A percentile compares a stretch with the other conserved stretches of the same genome.
phyloP scores from a whole-genome alignment of 495 filamentous ascomycete species.

The Aspergillus avenaceus region DNA sequence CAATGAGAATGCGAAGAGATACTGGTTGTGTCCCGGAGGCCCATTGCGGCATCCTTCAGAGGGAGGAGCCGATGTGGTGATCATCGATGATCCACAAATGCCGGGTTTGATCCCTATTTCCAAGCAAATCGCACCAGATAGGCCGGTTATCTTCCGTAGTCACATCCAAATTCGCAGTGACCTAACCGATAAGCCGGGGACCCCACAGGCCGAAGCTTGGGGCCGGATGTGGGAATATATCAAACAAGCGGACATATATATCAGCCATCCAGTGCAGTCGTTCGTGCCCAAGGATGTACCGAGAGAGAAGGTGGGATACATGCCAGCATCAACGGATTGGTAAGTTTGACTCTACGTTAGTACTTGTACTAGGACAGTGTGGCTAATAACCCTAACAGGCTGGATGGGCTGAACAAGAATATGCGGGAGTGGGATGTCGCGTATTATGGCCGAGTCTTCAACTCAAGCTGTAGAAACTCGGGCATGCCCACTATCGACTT shows the following conservation, averaged over 20 bases:
- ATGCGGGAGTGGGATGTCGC: constrained; percentile 69
- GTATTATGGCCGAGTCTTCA: constrained; percentile 76
- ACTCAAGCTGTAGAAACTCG: constrained; percentile 52
- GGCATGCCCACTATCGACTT: constrained; percentile 60
- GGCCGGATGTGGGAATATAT: constrained; percentile 71
- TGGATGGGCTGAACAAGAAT: constrained; percentile 82
- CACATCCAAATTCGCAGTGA: constrained; percentile 85
- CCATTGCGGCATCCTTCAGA: constrained; percentile 62
- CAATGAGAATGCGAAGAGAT: constrained; percentile 68
- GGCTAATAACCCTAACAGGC: constrained; percentile 40
- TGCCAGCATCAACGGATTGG: constrained; percentile 86
- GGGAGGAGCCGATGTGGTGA: constrained; percentile 75
- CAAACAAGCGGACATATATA: constrained; percentile 70
- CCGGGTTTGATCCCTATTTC: constrained; percentile 75
- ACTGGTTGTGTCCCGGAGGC: constrained; percentile 68
- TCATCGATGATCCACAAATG: constrained; percentile 89
- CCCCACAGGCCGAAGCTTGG: constrained; percentile 74
- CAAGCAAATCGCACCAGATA: constrained; percentile 63
- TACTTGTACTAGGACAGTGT: background rate
- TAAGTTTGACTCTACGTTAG: constrained; percentile 16
- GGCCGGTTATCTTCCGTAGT: constrained; percentile 74
- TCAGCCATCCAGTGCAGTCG: constrained; percentile 73
- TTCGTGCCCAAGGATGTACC: constrained; percentile 75
- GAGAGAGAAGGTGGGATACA: constrained; percentile 63
- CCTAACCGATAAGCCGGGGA: constrained; percentile 55